Evolutionary conservation across 768 basidiomycete genomes (phyloP).

Genomic region (Pisolithus albus): DNA sequence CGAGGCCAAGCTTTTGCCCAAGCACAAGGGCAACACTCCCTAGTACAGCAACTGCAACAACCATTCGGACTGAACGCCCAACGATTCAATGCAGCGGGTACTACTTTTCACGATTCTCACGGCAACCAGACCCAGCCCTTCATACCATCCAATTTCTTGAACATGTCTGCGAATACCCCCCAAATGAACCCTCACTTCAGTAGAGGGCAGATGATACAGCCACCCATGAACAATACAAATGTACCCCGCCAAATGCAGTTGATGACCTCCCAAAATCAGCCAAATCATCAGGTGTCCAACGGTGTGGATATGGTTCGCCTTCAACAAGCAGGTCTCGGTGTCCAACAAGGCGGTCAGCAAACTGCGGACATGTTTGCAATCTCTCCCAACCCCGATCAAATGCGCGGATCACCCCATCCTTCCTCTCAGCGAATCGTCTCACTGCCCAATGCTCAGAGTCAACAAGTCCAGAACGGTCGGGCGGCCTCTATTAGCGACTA

Average conservation of each 20-base stretch:
- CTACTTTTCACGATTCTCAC: slow-evolving; percentile 34
- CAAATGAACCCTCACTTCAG: slow-evolving; percentile 25
- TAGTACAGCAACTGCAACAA: slow-evolving; percentile 38
- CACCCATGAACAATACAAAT: slow-evolving; percentile 22
- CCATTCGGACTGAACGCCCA: slow-evolving; percentile 33
- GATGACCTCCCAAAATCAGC: slow-evolving; percentile 43
- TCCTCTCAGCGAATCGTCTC: slow-evolving; percentile 16
- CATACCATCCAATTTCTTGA: slow-evolving; percentile 34
- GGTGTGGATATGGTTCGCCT: slow-evolving; percentile 32
- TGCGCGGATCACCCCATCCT: slow-evolving; percentile 46
- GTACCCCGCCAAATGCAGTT: slow-evolving; percentile 37
- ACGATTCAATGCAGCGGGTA: slow-evolving; percentile 31
- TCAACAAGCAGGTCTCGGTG: slow-evolving; percentile 25
- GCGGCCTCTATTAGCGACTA: slow-evolving; percentile 16
- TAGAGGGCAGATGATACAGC: slow-evolving; percentile 34
- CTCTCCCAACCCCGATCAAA: slow-evolving; percentile 32
- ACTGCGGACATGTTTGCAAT: slow-evolving; percentile 44
- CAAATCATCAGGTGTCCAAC: slow-evolving; percentile 32
- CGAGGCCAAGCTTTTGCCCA: slow-evolving; percentile 37
- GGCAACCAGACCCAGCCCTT: slow-evolving; percentile 22
- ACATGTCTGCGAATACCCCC: slow-evolving; percentile 32
- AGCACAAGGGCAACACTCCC: slow-evolving; percentile 31
- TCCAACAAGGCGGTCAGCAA: slow-evolving; percentile 21
- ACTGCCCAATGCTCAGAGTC: slow-evolving; percentile 16
- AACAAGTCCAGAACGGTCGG: slow-evolving; percentile 19